Conservation (phyloP, 306 rosid species). For the Geum urbanum region DNA sequence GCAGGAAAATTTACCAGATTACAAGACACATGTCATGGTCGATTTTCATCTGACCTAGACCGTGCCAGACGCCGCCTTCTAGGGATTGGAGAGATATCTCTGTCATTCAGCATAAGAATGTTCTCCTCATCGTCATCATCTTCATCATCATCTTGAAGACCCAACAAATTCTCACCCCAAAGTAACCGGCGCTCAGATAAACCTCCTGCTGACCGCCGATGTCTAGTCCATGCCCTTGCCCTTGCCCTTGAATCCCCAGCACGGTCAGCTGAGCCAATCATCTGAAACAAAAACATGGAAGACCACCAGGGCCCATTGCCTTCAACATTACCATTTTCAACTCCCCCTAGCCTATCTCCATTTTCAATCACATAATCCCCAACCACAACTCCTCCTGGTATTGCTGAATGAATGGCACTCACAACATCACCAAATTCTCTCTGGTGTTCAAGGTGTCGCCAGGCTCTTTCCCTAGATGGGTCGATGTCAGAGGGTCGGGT, state of each 20-base stretch:
- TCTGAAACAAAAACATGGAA: conserved; percentile 66
- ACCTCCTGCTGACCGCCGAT: conserved; percentile 47
- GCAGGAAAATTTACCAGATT: conserved; percentile 47
- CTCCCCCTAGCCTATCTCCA: conserved; percentile 59
- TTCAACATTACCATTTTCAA: conserved; percentile 41
- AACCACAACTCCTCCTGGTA: conserved; percentile 80
- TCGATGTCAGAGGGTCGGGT: conserved; percentile 69
- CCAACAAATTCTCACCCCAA: conserved; percentile 84
- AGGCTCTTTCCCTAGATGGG: conserved; percentile 76
- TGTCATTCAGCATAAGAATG: conserved; percentile 35
- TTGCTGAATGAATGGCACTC: conserved; percentile 82
- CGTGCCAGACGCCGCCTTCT: conserved; percentile 73
- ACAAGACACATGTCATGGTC: conserved; percentile 30
- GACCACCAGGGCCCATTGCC: conserved; percentile 64
- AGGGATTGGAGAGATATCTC: conserved; percentile 53
- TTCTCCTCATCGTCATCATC: conserved; percentile 41
- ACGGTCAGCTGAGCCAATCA: conserved; percentile 66
- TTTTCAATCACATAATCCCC: conserved; percentile 89
- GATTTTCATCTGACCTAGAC: conserved; percentile 63
- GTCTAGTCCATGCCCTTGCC: conserved; percentile 69
- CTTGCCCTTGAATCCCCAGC: conserved; percentile 62
- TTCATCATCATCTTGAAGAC: conserved; percentile 44
- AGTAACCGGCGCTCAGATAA: conserved; percentile 56
- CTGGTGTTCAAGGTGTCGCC: conserved; percentile 79
- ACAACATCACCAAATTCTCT: conserved; percentile 86